Base-by-base conservation (phyloP, 2,329 filamentous ascomycete genomes). In the Arthrocladium fulminans region DNA sequence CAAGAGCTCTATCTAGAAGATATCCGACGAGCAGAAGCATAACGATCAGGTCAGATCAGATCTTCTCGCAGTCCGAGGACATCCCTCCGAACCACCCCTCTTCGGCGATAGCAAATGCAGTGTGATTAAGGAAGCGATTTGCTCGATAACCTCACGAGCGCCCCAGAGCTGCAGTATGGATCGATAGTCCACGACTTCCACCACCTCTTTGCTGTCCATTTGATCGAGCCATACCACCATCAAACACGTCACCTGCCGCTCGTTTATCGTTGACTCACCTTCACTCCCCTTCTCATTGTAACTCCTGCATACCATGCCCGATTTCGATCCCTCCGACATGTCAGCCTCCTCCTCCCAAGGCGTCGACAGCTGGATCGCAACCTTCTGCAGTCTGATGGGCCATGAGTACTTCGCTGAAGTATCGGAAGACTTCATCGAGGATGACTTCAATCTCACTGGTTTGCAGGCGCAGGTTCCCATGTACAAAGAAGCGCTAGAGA, bases 341-440 rank as follows among this genome's bases (percentile, higher is more conserved):
- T 77, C 75, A 24, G 54, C 56, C 50, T 74, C 74, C 49, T 76
- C 73, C 23, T 76, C 73, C 34, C 73, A 75, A 56, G 74, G 76
- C 37, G 74, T 76, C 58, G 92, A 98, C 73, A 94, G 89, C 48
- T 98, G 92, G 92, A 97, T 98, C 72, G 85, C 88, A 55, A 94
- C 89, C 50, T 98, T 96, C 68, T 98, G 92, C 74, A 88, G 87
- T 32, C 75, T 97, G 39, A 79, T 97, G 52, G 92, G 92, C 53
- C 92, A 98, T 66, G 92, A 98, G 69, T 98, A 97, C 72, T 98
- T 98, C 68, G 92, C 92, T 54, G 92, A 98, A 73, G 90, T 98
- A 44, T 92, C 88, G 39, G 92, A 98, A 70, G 92, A 98, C 63
- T 98, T 98, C 61, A 97, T 98, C 64, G 92, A 98, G 68, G 92